Evolutionary conservation across 345 rosid species (phyloP).

Genomic region (Boechera stricta): DNA sequence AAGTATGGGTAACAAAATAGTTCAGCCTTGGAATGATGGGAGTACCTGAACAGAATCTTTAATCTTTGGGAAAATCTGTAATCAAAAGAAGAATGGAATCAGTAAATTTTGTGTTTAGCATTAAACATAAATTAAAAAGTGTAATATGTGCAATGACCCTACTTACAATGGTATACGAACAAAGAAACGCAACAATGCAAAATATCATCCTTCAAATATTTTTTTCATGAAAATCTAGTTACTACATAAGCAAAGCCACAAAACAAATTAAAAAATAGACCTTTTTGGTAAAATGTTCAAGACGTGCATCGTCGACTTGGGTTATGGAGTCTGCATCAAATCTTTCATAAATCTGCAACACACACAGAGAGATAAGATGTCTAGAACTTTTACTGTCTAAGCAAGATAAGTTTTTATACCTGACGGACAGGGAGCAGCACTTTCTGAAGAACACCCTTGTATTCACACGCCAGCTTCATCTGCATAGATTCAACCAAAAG

Average conservation of each 20-base stretch:
- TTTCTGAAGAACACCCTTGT: constrained; percentile 86
- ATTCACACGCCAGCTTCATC: constrained; percentile 67
- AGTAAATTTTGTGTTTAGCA: constrained; percentile 7
- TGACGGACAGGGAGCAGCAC: constrained; percentile 81
- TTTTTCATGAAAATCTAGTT: constrained; percentile 16
- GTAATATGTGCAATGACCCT: constrained; percentile 11
- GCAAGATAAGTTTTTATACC: constrained; percentile 51
- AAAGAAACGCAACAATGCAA: neutral
- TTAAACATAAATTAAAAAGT: constrained; percentile 4
- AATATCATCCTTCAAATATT: constrained; percentile 5
- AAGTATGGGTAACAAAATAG: constrained; percentile 19
- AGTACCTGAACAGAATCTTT: constrained; percentile 85
- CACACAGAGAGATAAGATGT: constrained; percentile 32
- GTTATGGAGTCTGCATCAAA: constrained; percentile 62
- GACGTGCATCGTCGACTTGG: constrained; percentile 76
- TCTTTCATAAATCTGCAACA: constrained; percentile 78
- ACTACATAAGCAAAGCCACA: neutral
- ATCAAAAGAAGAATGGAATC: constrained; percentile 46
- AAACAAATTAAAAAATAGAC: constrained; percentile 46
- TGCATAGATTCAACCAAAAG: constrained; percentile 38
- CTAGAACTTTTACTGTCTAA: constrained; percentile 2
- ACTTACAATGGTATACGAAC: constrained; percentile 7
- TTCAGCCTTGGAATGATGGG: constrained; percentile 31
- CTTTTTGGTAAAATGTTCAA: constrained; percentile 81
- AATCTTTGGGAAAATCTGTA: constrained; percentile 93